Evolutionary conservation across 305 asterid genomes (phyloP), one percentile per base, ranked within the genome.

Genomic region (Withania somnifera): DNA sequence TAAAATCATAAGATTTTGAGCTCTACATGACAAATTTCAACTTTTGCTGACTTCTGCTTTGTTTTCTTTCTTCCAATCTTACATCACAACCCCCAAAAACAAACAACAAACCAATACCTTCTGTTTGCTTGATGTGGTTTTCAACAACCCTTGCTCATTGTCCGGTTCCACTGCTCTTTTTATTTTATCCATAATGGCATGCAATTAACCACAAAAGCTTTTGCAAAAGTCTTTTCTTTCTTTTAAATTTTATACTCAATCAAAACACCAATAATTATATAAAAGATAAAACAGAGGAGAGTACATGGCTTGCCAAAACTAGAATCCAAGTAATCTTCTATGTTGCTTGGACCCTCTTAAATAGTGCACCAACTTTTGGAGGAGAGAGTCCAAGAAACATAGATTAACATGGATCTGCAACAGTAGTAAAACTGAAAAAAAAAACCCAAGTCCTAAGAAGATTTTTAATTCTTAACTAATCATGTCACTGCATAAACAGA

Each of bases 11-110:
- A 2, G 40, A 34, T 4, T 34, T 34, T 5, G 40, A 34, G 19
- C 32, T 68, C n/a, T 68, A 69, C 58, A 47, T 14, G 79, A 75
- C 61, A 28, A 75, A 50, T 45, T 26, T 75, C 45, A 26, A 50
- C 28, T 75, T 73, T 47, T 73, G 79, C 17, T 17, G 79, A 47
- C 60, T 73, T 26, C 79, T 50, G 61, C 11, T 50, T 10, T 50
- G 79, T 17, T 50, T 75, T 50, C 14, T 75, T 75, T 26, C 68
- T 19, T 68, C 67, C 8, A 58, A n/a, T 10, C 67, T 7, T 19
- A 0, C 14, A 3, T n/a, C 36, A 0, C 28, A 57, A 7, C 13
- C 51, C 51, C 51, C 10, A 32, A 32, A 32, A 34, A 34, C n/a
- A n/a, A n/a, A n/a, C n/a, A 34, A 34, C 38, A 36, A 36, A 6